Conservation (phyloP, 345 rosid species). For the Eucalyptus shirleyi region DNA sequence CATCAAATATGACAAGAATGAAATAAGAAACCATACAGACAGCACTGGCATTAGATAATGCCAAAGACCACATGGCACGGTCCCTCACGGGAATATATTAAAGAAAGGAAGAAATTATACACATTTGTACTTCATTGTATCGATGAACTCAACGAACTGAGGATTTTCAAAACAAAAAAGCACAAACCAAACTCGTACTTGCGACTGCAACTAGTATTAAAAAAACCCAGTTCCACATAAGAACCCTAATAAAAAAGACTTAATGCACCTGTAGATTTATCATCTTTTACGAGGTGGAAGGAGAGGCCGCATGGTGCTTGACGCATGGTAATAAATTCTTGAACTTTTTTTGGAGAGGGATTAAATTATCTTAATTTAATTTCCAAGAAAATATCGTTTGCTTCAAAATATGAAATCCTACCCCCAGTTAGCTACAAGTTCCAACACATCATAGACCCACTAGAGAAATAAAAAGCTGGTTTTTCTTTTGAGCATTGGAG, state of each 20-base stretch:
- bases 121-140: not conserved
- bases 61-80: not conserved
- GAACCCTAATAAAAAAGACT: not conserved
- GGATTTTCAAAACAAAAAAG: not conserved
- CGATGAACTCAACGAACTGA: not conserved
- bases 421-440: not conserved
- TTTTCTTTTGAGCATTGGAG: not conserved
- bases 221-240: not conserved
- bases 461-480: not conserved
- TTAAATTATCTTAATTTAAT: not conserved
- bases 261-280: not conserved
- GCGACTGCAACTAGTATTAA: not conserved
- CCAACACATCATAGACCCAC: not conserved
- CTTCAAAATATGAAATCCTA: not conserved
- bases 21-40: not conserved
- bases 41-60: not conserved
- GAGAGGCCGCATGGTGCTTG: not conserved
- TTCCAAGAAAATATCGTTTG: not conserved
- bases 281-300: not conserved
- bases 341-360: not conserved
- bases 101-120: not conserved
- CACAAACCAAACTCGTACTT: not conserved
- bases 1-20: not conserved
- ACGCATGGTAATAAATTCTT: not conserved
- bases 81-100: not conserved